Evolutionary conservation across 2,329 filamentous ascomycete species (phyloP), one percentile per base, ranked within the genome.

Genomic region (Diaporthe sp.): DNA sequence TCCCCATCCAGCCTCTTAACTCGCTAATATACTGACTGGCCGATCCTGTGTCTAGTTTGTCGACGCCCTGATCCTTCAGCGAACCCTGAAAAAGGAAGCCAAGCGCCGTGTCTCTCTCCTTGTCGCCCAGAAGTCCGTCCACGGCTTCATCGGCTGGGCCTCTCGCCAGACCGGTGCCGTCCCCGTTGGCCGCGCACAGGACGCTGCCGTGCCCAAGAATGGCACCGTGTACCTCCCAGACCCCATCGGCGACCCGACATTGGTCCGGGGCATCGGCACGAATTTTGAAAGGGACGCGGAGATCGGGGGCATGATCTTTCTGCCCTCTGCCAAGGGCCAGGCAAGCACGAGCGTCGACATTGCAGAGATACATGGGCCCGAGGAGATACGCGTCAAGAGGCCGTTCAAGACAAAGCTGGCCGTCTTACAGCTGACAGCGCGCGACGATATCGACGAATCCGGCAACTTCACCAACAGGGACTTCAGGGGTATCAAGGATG

Each of bases 81-180:
- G 96, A 77, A 95, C 95, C 19, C 91, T 98, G 73, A 94, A 94
- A 77, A 93, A 91, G 81, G 96, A 98, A 85, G 93, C 95, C 71
- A 92, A 93, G 78, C 94, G 97, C 78, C 94, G 97, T 71, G 94
- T 98, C 74, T 95, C 95, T 70, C 96, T 97, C 81, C 90, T 99
- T 66, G 97, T 98, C 76, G 97, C 97, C 30, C 96, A 97, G 79
- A 98, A 98, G 82, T 98, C 96, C 3, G 97, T 98, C 85, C 92
- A 94, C 79, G 92, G 96, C 81, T 97, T 98, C 81, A 95, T 99
- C 79, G 97, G 97, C 55, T 93, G 93, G 86, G 90, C 94, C 77
- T 96, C 97, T 35, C 90, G 94, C 70, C 91, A 94, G 82, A 94
- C 96, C 68, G 96, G 97, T 50, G 94, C 95, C 9, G 94, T 99